phyloP scores from a whole-genome alignment of 306 rosid species.

The Rosa chinensis region DNA sequence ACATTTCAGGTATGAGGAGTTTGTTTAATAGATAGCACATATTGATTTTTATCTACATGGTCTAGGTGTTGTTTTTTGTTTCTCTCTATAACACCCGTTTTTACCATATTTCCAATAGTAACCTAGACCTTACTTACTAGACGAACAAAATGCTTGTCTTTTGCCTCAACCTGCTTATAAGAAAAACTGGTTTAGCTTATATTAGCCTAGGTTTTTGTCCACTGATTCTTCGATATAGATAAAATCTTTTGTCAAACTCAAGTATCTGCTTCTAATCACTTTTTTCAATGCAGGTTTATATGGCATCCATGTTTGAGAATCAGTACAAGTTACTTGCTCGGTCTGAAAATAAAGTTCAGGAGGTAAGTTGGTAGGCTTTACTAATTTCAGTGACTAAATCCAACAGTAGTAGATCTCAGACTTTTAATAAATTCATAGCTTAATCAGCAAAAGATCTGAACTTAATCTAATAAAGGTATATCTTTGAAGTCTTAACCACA shows the following conservation, averaged over 20 bases:
- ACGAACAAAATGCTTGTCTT: background rate
- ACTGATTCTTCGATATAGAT: conserved; percentile 1
- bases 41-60: background rate
- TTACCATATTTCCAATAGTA: background rate
- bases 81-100: background rate
- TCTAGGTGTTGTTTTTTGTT: background rate
- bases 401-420: conserved; percentile 2
- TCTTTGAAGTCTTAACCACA: background rate
- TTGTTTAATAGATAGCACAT: background rate
- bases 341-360: conserved; percentile 83
- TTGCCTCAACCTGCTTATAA: background rate
- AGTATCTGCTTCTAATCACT: conserved; percentile 5
- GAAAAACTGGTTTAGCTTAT: background rate
- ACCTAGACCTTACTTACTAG: background rate
- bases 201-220: too few species aligned
- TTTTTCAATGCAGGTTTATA: conserved; percentile 65
- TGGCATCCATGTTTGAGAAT: conserved; percentile 93
- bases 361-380: conserved; percentile 46
- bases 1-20: conserved; percentile 71
- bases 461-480: background rate
- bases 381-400: background rate
- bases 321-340: conserved; percentile 95
- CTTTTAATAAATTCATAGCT: background rate
- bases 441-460: background rate
- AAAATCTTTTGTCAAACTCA: conserved; percentile 21